phyloP scores from a whole-genome alignment of 305 asterid species.

The Fraxinus latifolia region DNA sequence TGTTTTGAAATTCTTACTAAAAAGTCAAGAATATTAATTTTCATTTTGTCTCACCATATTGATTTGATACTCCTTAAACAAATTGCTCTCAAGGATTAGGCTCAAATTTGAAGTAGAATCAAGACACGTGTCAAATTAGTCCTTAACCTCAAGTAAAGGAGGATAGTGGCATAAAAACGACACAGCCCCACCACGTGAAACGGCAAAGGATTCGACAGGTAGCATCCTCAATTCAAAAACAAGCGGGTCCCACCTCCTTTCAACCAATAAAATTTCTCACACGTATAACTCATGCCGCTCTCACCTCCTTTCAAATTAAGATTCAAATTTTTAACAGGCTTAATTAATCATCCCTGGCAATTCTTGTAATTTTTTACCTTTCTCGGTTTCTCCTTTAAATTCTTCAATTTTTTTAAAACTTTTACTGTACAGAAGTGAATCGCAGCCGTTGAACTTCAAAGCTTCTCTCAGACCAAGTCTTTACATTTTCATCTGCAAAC shows the following conservation, averaged over 20 bases:
- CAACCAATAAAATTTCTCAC: conserved; percentile 2
- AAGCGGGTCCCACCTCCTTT: conserved; percentile 22
- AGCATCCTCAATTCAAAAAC: conserved; percentile 33
- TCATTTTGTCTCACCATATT: not conserved
- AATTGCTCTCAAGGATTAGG: not conserved
- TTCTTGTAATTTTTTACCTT: not conserved
- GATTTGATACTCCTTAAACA: not conserved
- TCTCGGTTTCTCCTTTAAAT: conserved; percentile 3
- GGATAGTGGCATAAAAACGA: conserved; percentile 37
- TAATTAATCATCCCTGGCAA: not conserved
- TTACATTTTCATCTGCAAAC: conserved; percentile 10
- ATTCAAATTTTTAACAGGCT: conserved; percentile 22
- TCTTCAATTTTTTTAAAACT: not conserved
- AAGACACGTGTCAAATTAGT: not conserved
- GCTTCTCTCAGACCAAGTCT: conserved; percentile 26
- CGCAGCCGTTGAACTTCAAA: conserved; percentile 47
- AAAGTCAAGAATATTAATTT: not conserved
- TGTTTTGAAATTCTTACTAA: not conserved
- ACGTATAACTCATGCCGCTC: conserved; percentile 25
- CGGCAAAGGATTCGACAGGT: conserved; percentile 23
- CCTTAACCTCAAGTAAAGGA: not conserved
- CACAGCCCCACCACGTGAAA: conserved; percentile 58
- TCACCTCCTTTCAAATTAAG: conserved; percentile 28
- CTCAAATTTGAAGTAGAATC: not conserved
- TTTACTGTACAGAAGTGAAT: conserved; percentile 18